Evolutionary conservation across 306 rosid species (phyloP).

Genomic region (Inga oerstediana): DNA sequence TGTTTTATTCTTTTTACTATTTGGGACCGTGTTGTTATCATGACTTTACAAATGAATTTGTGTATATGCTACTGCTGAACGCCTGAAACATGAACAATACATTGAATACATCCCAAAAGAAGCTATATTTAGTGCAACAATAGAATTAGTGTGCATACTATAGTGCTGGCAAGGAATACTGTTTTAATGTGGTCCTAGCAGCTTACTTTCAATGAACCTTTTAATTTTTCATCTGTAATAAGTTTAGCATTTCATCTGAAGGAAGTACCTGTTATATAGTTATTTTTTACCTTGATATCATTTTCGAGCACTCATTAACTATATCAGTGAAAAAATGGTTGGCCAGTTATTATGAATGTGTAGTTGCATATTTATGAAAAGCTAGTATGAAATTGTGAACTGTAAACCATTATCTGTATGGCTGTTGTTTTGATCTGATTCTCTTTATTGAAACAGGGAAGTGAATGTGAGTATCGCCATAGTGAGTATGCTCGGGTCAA

Average conservation of each 20-base stretch:
- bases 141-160: background rate
- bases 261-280: background rate
- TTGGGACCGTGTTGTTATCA: background rate
- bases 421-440: conserved; percentile 18
- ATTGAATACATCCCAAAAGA: background rate
- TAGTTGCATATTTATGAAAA: background rate
- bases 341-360: background rate
- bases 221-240: background rate
- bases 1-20: background rate
- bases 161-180: background rate
- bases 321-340: background rate
- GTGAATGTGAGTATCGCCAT: conserved; percentile 97
- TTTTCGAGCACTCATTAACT: background rate
- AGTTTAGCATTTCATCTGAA: conserved; percentile 3
- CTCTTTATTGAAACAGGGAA: conserved; percentile 61
- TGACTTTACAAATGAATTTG: background rate
- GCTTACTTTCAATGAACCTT: conserved; percentile 8
- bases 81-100: background rate
- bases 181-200: conserved; percentile 16
- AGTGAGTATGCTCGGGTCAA: conserved; percentile 92
- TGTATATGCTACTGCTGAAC: background rate
- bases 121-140: conserved; percentile 1
- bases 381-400: conserved; percentile 5
- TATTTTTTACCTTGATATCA: background rate
- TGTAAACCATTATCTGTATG: background rate